Base-by-base conservation (phyloP, 1,284 basidiomycete genomes). In the Cerioporus squamosus region DNA sequence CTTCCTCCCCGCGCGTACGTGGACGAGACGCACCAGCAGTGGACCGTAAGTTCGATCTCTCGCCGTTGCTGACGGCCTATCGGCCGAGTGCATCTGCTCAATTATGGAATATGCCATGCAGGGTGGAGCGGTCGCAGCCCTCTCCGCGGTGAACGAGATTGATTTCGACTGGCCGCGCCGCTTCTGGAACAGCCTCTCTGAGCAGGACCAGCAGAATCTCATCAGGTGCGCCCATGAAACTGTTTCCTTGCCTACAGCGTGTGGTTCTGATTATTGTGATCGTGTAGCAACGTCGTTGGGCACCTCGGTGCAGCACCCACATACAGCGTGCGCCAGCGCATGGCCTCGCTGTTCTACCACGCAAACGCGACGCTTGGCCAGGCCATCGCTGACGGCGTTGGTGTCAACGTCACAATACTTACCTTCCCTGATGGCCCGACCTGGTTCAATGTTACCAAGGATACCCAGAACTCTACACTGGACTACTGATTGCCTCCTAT, bases 121-220 rank as follows among this genome's bases (percentile, higher is more conserved):
- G 69, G 73, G 73, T 15, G 73, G 72, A 20, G 73, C 73, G 20
- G 73, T 74, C 2, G 66, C 64, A 22, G 64, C 71, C 1, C 61
- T 74, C 17, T 66, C 72, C 29, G 68, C 71, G 63, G 69, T 74
- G 31, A 72, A 68, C 24, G 72, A 74, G 48, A 63, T 77, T 60
- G 79, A 81, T 66, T 81, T 81, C 54, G 75, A 74, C 55, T 80
- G 79, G 70, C 77, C 80, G 3, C 67, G 77, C 20, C 70, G 66
- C 15, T 74, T 81, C 62, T 73, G 70, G 71, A 72, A 72, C 51
- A 73, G 76, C 26, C 76, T 80, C 44, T 74, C 75, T 22, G 70
- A 73, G 42, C 67, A 66, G 24, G 75, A 75, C 57, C 70, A 74
- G 55, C 64, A 73, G 56, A 72, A 76, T 51, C 70, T 77, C 51